A percentile compares a stretch with the other conserved stretches of the same genome.
Conservation (phyloP, 75 land plant genomes). For the Pinus tabuliformis region DNA sequence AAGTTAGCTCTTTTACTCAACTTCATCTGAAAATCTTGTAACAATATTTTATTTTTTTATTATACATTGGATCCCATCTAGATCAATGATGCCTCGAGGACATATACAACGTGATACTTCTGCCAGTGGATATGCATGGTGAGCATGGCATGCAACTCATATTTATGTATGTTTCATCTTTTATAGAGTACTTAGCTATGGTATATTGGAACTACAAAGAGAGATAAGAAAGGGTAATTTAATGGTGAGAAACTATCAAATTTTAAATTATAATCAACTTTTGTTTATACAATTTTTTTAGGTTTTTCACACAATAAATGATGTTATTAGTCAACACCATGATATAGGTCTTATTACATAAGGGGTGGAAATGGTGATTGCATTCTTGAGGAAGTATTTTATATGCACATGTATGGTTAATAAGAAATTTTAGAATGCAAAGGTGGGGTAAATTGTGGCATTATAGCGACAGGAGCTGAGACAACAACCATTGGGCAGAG, state of each 20-base stretch:
- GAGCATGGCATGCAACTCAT: neutral
- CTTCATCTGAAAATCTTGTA: neutral
- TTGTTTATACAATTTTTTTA: neutral
- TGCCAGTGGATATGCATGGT: neutral
- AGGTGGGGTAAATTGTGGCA: neutral
- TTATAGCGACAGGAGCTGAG: neutral
- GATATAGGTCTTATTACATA: too few species aligned
- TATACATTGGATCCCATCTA: neutral
- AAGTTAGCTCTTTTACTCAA: neutral
- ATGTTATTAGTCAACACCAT: neutral
- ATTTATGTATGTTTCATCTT: neutral
- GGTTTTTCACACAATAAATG: neutral
- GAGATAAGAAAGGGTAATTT: too few species aligned
- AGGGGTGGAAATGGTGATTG: too few species aligned
- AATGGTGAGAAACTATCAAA: too few species aligned
- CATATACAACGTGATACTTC: neutral
- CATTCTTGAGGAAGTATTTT: too few species aligned
- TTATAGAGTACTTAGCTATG: neutral
- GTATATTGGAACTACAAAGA: neutral
- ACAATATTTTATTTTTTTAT: neutral
- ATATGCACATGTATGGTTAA: too few species aligned
- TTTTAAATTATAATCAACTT: neutral
- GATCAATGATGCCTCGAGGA: neutral
- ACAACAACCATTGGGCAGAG: neutral
- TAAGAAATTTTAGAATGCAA: neutral